Percentiles rank a stretch among this genome's conserved stretches.
Conservation (phyloP, 495 filamentous ascomycete genomes). For the Xeromyces bisporus region DNA sequence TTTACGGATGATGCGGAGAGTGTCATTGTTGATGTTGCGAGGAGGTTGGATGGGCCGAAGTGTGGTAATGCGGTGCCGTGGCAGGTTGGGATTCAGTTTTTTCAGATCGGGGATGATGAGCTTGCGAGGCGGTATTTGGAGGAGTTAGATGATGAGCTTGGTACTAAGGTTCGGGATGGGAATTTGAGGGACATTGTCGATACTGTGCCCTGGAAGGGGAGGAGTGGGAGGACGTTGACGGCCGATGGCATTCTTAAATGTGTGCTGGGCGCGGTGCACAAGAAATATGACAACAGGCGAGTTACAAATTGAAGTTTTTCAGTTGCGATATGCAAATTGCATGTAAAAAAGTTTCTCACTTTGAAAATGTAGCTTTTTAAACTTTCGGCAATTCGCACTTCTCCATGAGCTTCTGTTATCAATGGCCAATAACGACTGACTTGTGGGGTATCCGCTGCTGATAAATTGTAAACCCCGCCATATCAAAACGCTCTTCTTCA, state of each 20-base stretch:
- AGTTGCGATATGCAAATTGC: background rate
- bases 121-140: conserved; percentile 45
- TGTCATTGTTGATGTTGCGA: conserved; percentile 48
- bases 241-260: conserved; percentile 67
- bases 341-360: background rate
- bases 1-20: conserved; percentile 68
- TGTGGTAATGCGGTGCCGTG: conserved; percentile 57
- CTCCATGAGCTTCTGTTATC: background rate
- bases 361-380: background rate
- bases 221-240: conserved; percentile 25
- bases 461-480: too few relatives aligned
- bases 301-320: conserved; percentile 5
- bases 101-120: conserved; percentile 74
- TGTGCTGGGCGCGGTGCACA: conserved; percentile 60
- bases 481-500: too few relatives aligned
- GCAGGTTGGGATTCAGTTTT: conserved; percentile 93
- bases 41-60: conserved; percentile 42
- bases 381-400: background rate
- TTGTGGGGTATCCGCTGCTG: too few relatives aligned
- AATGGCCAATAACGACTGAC: too few relatives aligned
- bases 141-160: conserved; percentile 66
- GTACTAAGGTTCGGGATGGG: conserved; percentile 25
- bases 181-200: conserved; percentile 81
- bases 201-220: conserved; percentile 57
- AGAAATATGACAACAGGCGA: conserved; percentile 18